Base-by-base conservation (phyloP, 1,284 basidiomycete genomes). In the Phellinidium pouzarii region DNA sequence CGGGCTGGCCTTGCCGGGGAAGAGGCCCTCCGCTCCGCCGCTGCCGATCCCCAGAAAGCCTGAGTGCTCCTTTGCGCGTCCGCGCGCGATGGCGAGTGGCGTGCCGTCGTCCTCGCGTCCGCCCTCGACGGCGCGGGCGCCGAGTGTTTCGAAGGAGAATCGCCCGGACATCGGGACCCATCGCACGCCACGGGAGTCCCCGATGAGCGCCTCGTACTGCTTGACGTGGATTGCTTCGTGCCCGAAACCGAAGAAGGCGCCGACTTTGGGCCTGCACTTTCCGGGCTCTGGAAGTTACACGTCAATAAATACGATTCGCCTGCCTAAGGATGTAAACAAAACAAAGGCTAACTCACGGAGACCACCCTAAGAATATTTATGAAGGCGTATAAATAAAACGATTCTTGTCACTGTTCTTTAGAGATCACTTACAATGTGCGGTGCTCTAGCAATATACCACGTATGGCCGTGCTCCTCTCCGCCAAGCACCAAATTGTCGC, bases 1-100 rank as follows among this genome's bases (percentile, higher is more conserved):
- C 59, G 73, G 69, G 60, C 77, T 76, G 27, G 73, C 73, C 66
- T 87, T 88, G 8, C 85, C 85, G 6, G 85, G 82, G 60, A 80
- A 74, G 34, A 75, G 67, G 4, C 72, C 73, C 22, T 66, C 71
- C 19, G 78, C 68, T 65, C 82, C 64, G 22, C 70, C 48, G 2
- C 44, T 37, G 2, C 53, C 53, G 20, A 55, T 42, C 37, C 54
- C 54, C 5, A 52, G n/a, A 8, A 52, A 34, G 3, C 50, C 50
- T 12, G 26, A 17, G n/a, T 48, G 44, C 44, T 51, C 53, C 44
- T 55, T 55, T 20, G 49, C 53, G 22, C 56, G 68, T 1, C 78
- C 84, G 59, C 79, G 75, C 4, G 76, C 79, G 55, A 88, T 71
- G 64, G 74, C 87, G 12, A 87, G 68, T 3, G 71, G 73, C 2